These are phyloP conservation scores for Erysiphe neolycopersici DNA, from an alignment of 2,329 filamentous ascomycete species.

Conservation along the genomic window DNA sequence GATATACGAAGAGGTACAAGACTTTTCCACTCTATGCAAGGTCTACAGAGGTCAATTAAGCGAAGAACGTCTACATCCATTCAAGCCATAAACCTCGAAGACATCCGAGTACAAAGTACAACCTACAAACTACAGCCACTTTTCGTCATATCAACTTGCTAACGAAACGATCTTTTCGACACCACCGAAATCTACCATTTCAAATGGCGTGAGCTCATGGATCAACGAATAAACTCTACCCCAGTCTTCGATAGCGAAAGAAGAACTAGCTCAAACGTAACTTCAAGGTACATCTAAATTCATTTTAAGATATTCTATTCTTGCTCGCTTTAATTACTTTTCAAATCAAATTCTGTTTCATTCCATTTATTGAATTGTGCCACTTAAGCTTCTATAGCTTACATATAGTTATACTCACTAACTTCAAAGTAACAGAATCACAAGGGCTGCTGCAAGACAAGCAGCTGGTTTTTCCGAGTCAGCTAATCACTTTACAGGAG, in stretches of 20 bases:
- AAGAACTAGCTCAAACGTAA: constrained; percentile 4
- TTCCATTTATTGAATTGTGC: no score
- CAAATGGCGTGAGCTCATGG: constrained; percentile 8
- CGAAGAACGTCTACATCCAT: no score
- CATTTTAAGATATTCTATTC: constrained; percentile 1
- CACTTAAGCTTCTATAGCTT: no score
- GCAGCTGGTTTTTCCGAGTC: constrained; percentile 28
- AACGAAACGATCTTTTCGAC: not conserved
- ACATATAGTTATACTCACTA: constrained; percentile 2
- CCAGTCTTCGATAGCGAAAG: constrained; percentile 6
- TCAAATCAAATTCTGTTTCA: not conserved
- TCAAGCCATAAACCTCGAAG: no score
- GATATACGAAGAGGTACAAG: no score
- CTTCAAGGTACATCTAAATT: constrained; percentile 5
- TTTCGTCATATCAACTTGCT: no score
- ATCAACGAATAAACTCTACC: constrained; percentile 8
- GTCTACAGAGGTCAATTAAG: no score
- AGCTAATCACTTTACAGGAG: constrained; percentile 15
- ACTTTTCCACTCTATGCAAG: no score
- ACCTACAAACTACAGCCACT: no score
- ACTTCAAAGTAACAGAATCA: constrained; percentile 49
- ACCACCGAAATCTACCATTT: constrained; percentile 3
- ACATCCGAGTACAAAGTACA: no score
- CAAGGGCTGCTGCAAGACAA: constrained; percentile 80
- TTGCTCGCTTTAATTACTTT: constrained; percentile 1